Evolutionary conservation across 495 filamentous ascomycete genomes (phyloP).

Genomic region (Hypoxylon perforatum): DNA sequence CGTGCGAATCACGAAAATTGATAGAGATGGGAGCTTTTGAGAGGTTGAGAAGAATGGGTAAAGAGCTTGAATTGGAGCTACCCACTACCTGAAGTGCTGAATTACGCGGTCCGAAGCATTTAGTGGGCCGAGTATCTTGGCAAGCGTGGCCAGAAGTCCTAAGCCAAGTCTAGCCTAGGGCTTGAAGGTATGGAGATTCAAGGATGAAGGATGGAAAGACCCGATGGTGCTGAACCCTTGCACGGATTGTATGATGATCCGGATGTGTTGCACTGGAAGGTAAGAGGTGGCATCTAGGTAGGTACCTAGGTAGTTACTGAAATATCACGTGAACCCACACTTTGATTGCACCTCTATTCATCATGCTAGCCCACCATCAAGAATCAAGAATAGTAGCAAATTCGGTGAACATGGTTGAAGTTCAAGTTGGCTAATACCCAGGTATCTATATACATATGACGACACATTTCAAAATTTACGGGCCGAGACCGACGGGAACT

Average conservation of each 20-base stretch:
- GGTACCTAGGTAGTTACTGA: no score
- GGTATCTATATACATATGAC: no score
- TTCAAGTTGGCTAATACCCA: not conserved
- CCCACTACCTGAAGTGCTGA: slow-evolving; percentile 32
- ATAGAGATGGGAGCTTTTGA: slow-evolving; percentile 44
- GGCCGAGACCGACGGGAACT: slow-evolving; percentile 13
- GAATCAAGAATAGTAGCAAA: no score
- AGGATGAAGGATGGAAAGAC: not conserved
- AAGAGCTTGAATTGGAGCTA: slow-evolving; percentile 41
- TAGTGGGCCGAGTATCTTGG: slow-evolving; percentile 39
- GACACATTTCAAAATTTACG: no score
- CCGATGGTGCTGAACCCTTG: not conserved
- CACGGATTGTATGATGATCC: slow-evolving; percentile 26
- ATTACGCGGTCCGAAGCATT: slow-evolving; percentile 41
- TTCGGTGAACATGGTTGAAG: not conserved
- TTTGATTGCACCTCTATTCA: no score
- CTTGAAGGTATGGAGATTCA: no score
- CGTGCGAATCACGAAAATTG: slow-evolving; percentile 45
- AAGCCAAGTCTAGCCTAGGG: no score
- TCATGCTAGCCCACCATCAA: no score
- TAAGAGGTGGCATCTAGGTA: not conserved
- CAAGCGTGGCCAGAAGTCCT: slow-evolving; percentile 2
- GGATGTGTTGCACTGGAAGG: slow-evolving; percentile 18
- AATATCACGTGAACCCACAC: no score
- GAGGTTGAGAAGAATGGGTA: slow-evolving; percentile 45